A percentile compares a stretch with the other conserved stretches of the same genome.
Evolutionary conservation across 495 filamentous ascomycete genomes (phyloP).

Genomic region (Stereocaulon alpinum): DNA sequence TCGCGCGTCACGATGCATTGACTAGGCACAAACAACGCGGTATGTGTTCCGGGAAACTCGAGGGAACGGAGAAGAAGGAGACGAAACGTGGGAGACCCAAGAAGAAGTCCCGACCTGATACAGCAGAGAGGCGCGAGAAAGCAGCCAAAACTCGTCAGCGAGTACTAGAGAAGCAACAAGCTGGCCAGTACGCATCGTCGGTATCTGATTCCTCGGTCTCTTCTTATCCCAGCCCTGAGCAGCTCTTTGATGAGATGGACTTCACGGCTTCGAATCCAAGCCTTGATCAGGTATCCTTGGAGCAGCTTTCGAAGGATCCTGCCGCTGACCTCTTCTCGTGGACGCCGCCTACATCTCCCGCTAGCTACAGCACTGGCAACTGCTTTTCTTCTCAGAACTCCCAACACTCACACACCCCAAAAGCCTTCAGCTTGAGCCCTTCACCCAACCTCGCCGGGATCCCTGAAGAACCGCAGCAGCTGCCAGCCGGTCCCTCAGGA

Average conservation of each 20-base stretch:
- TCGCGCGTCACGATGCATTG: conserved; percentile 87
- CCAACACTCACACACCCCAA: conserved; percentile 36
- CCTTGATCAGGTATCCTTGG: conserved; percentile 32
- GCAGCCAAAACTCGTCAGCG: conserved; percentile 40
- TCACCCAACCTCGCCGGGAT: conserved; percentile 17
- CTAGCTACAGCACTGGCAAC: conserved; percentile 31
- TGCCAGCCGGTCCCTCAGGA: conserved; percentile 23
- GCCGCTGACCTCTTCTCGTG: conserved; percentile 34
- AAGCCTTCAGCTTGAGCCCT: conserved; percentile 16
- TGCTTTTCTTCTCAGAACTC: conserved; percentile 36
- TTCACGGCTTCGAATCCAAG: conserved; percentile 32
- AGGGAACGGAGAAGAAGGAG: conserved; percentile 63
- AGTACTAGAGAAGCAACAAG: conserved; percentile 25
- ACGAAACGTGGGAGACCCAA: conserved; percentile 59
- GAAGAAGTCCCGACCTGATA: conserved; percentile 46
- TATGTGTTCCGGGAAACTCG: conserved; percentile 88
- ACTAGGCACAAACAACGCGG: conserved; percentile 89
- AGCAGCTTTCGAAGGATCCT: conserved; percentile 32
- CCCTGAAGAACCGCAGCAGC: conserved; percentile 17
- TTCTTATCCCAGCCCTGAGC: conserved; percentile 25
- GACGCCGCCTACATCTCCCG: conserved; percentile 41
- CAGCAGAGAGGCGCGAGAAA: conserved; percentile 60
- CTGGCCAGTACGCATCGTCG: conserved; percentile 26
- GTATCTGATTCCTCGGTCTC: conserved; percentile 23
- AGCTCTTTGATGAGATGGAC: conserved; percentile 31